Evolutionary conservation across 352 stramenopile genomes (phyloP), one percentile per base, ranked within the genome.

Genomic region (Blastocystis sp.): DNA sequence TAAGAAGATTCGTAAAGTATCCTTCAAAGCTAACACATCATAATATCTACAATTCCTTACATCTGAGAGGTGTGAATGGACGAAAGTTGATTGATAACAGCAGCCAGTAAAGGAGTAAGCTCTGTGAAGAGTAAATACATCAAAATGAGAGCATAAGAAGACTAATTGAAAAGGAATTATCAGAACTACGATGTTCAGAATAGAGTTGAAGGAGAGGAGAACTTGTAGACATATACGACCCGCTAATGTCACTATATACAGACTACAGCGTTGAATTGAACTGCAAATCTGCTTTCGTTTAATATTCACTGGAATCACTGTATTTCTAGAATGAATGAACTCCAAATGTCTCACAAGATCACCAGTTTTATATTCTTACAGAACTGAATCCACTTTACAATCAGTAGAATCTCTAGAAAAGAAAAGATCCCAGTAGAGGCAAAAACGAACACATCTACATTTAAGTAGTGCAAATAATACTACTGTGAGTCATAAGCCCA

Each of bases 111-210:
- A 1, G 73, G 73, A 13, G 48, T 19, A 35, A 58, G 13, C 40
- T 84, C 73, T 24, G 73, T 84, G 73, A 69, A 6, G 24, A 84
- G 9, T 19, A 84, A 53, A 37, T 69, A 84, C 42, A 24, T 2
- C 19, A 24, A 30, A 66, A 17, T 22, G 19, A 33, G 11, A 30
- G 17, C 73, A 69, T 53, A 19, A 64, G 24, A 27, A 51, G 37
- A 62, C n/a, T 17, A 78, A 22, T 1, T 17, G 66, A 57, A 6
- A 42, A n/a, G 24, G 3, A 30, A 42, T 27, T 7, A 78, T 22
- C 7, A 78, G 7, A 24, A 6, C 33, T 22, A 51, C 60, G 9
- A n/a, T 70, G 4, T 70, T 24, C 60, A 35, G 9, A 42, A 30
- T n/a, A 57, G 1, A 37, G 24, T 42, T 37, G n/a, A 84, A 51